Base-by-base conservation (phyloP, 108 stramenopile species). In the Cyclotella kingstonii region DNA sequence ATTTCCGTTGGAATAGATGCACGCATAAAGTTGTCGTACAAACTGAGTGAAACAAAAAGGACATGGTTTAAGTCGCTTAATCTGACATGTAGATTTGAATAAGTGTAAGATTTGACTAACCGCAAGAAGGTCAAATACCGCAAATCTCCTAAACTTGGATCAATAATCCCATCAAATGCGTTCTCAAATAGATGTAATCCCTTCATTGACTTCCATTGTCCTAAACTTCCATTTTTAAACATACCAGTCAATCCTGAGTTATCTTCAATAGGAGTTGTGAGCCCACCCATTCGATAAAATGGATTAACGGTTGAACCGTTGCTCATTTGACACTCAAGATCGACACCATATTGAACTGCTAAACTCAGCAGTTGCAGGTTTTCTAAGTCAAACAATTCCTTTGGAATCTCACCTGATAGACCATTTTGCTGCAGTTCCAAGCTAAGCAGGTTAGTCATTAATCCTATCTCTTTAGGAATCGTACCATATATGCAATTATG, bases 1-100 rank as follows among this genome's bases (percentile, higher is more conserved):
- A 86, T 36, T 30, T 76, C 68, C 21, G 52, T 23, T 0, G 82
- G 81, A 22, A 86, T 53, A 0, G 41, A 25, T 0, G 82, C 85
- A 11, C 34, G 42, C 11, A 86, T 36, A 25, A 58, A 51, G 11
- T 79, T 62, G 40, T 60, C 70, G 11, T 78, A 80, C 8, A 81
- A 18, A 41, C 79, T 79, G 8, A 87, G 57, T 1, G 42, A 19
- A 19, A 39, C 54, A 25, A 83, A 42, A 33, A 43, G 41, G 12
- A 19, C 51, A 17, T 74, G 69, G 35, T 82, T 70, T 17, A 70
- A 81, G 4, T 14, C 52, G 40, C 81, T 11, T 6, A 78, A 73
- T 10, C 15, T 51, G 14, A 75, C 53, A 8, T 52, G 66, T 15
- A 73, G 79, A 41, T 30, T 46, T 60, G 54, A 23, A 71, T 43